Conservation (phyloP, 192 early-diverging fungal species). For the Spinellus fusiger region DNA sequence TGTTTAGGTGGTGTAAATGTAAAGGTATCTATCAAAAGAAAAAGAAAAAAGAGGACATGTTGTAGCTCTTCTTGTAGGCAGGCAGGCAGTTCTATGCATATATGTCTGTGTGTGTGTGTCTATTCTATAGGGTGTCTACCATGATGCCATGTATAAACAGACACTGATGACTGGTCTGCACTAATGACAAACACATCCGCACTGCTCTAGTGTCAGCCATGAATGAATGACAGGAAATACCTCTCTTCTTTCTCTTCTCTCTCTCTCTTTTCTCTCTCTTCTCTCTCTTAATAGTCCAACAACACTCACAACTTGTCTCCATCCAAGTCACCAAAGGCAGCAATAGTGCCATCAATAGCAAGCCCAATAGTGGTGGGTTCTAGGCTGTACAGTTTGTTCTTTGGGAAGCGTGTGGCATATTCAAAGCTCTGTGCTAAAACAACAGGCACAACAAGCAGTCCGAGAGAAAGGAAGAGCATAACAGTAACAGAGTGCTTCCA, state of each 20-base stretch:
- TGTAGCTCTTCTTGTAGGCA: no score
- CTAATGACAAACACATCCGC: conserved; percentile 78
- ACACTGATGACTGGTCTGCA: conserved; percentile 58
- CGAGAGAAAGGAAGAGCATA: background rate
- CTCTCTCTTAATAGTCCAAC: background rate
- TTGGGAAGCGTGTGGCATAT: conserved; percentile 23
- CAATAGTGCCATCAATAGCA: conserved; percentile 63
- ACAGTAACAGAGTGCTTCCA: no score
- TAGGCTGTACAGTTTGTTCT: conserved; percentile 22
- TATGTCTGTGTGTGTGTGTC: no score
- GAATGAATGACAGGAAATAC: background rate
- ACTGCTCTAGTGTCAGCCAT: conserved; percentile 25
- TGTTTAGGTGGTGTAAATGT: conserved; percentile 11
- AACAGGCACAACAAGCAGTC: background rate
- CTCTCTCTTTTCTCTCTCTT: no score
- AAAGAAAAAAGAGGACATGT: background rate
- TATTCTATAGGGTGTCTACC: no score
- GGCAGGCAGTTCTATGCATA: no score
- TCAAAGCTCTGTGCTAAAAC: conserved; percentile 19
- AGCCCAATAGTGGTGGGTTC: conserved; percentile 37
- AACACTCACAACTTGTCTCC: conserved; percentile 66
- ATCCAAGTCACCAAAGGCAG: conserved; percentile 85
- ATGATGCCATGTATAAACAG: conserved; percentile 68
- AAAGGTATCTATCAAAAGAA: conserved; percentile 20
- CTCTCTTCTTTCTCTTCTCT: background rate